Percentiles rank a stretch among this genome's conserved stretches.
Evolutionary conservation across 1,284 basidiomycete species (phyloP).

Genomic region (Austropuccinia psidii): DNA sequence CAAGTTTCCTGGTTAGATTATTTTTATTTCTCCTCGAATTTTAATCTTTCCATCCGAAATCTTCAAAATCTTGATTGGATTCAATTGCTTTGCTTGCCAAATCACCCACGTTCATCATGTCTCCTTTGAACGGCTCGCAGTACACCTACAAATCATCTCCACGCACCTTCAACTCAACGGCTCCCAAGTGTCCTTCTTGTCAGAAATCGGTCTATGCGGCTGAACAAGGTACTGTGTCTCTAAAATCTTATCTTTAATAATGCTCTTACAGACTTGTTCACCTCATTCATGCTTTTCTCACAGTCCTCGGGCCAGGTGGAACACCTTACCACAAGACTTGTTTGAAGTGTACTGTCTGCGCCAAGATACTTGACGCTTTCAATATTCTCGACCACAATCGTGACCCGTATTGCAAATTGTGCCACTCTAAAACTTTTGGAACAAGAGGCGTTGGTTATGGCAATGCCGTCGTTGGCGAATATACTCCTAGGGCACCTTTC

Average conservation of each 20-base stretch:
- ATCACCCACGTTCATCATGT: no score
- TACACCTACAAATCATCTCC: no score
- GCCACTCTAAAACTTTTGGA: constrained; percentile 45
- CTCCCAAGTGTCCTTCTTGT: constrained; percentile 46
- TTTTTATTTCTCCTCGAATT: no score
- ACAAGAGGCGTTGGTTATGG: constrained; percentile 46
- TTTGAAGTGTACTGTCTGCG: constrained; percentile 45
- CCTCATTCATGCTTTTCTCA: neutral
- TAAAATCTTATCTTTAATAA: neutral
- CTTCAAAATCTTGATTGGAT: no score
- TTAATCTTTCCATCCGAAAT: no score
- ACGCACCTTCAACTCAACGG: constrained; percentile 9
- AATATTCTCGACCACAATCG: constrained; percentile 46
- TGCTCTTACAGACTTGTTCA: neutral
- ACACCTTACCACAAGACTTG: constrained; percentile 46
- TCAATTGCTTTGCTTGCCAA: no score
- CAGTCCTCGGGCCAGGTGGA: constrained; percentile 44
- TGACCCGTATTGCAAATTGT: constrained; percentile 46
- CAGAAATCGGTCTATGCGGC: constrained; percentile 45
- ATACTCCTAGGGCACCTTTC: neutral
- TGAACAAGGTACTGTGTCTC: constrained; percentile 40
- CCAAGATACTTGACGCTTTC: constrained; percentile 45
- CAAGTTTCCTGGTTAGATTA: no score
- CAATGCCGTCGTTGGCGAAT: constrained; percentile 41
- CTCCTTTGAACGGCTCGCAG: no score